phyloP scores from a whole-genome alignment of 2,329 filamentous ascomycete species.

The Tolypocladium tropicale region DNA sequence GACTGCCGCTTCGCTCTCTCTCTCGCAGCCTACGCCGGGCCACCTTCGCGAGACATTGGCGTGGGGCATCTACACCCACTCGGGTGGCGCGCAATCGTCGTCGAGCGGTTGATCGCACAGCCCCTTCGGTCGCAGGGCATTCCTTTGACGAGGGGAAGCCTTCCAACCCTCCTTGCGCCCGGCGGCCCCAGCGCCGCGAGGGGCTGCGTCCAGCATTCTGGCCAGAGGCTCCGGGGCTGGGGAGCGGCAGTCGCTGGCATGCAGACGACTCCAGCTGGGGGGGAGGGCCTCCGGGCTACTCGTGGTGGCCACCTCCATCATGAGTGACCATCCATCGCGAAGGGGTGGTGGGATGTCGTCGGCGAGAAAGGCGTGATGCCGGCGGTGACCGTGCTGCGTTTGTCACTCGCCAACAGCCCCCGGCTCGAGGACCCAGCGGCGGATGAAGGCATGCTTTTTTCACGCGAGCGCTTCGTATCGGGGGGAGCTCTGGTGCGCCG shows the following conservation, averaged over 20 bases:
- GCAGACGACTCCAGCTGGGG: background rate
- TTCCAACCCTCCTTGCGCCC: too few species aligned
- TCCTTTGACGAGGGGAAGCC: conserved; percentile 4
- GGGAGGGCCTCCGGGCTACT: too few species aligned
- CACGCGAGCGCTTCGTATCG: background rate
- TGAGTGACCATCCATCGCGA: too few species aligned
- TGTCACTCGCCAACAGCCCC: background rate
- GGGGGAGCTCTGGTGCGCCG: background rate
- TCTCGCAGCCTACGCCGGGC: too few species aligned
- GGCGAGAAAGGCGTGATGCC: background rate
- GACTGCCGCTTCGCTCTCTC: background rate
- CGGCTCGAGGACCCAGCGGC: background rate
- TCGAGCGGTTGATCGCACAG: conserved; percentile 1
- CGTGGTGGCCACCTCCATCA: background rate
- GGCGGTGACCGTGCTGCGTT: background rate
- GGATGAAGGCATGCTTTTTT: background rate
- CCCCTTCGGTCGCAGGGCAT: conserved; percentile 4
- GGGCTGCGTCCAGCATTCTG: conserved; percentile 2
- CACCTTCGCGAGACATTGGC: conserved; percentile 1
- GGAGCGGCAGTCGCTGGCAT: background rate
- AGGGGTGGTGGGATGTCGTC: too few species aligned
- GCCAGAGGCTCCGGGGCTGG: background rate
- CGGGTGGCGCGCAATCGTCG: background rate
- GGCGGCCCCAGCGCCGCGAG: background rate
- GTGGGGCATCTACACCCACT: conserved; percentile 7